Percentiles rank a stretch among this genome's conserved stretches.
Conservation (phyloP, 2,329 filamentous ascomycete genomes). For the Xylaria sp. region DNA sequence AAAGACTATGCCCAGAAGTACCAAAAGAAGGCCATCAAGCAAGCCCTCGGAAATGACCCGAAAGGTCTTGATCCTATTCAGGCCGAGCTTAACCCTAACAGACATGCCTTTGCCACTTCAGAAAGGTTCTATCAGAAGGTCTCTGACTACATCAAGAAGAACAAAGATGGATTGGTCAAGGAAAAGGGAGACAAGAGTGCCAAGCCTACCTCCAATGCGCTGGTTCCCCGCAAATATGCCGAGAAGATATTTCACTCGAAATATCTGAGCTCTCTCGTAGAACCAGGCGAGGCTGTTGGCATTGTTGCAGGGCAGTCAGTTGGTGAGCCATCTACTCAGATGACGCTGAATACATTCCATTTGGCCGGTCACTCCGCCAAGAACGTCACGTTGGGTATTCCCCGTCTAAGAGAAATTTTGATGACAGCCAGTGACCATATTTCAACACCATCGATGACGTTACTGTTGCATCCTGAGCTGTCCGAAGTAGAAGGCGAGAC, state of each 20-base stretch:
- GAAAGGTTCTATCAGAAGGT: constrained; percentile 82
- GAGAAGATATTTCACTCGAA: constrained; percentile 89
- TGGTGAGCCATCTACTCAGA: constrained; percentile 97
- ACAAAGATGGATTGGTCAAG: constrained; percentile 70
- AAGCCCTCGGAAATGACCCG: constrained; percentile 65
- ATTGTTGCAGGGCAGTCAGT: constrained; percentile 97
- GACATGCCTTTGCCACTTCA: constrained; percentile 85
- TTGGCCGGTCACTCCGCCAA: constrained; percentile 98
- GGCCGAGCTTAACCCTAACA: constrained; percentile 77
- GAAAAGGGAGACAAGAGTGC: constrained; percentile 57
- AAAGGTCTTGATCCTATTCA: constrained; percentile 80
- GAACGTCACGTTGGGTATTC: constrained; percentile 99
- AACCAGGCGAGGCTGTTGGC: constrained; percentile 95
- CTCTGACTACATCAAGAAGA: constrained; percentile 80
- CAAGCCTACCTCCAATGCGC: constrained; percentile 41
- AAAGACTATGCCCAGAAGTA: constrained; percentile 74
- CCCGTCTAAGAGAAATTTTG: constrained; percentile 93
- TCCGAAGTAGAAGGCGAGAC: constrained; percentile 73
- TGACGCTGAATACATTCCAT: constrained; percentile 99
- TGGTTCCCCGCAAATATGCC: constrained; percentile 71
- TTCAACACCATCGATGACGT: constrained; percentile 89
- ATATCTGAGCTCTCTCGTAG: constrained; percentile 89
- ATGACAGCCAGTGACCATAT: constrained; percentile 95
- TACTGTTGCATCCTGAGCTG: constrained; percentile 79
- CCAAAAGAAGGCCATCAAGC: constrained; percentile 84